Percentiles rank a stretch among this genome's conserved stretches.
These are phyloP conservation scores for Tetrastigma voinierianum DNA, from an alignment of 164 flowering plant species.

Conservation along the genomic window DNA sequence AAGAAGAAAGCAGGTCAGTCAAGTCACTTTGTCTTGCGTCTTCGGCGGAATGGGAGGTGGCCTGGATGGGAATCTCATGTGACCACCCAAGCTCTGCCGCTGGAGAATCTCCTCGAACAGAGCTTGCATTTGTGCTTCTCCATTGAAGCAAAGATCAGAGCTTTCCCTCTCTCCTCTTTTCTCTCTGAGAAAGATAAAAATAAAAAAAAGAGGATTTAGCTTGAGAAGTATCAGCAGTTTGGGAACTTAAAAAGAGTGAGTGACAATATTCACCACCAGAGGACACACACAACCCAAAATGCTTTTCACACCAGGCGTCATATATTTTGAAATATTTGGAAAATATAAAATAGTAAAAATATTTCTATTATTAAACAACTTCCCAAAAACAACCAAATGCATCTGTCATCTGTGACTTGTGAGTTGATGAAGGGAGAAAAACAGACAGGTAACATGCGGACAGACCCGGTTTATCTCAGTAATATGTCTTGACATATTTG, in stretches of 20 bases:
- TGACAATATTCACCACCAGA: slow-evolving; percentile 63
- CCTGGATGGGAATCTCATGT: slow-evolving; percentile 50
- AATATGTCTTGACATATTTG: slow-evolving; percentile 6
- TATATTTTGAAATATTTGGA: slow-evolving; percentile 2
- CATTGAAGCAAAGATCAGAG: slow-evolving; percentile 22
- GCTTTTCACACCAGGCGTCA: too few relatives aligned
- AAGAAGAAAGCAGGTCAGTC: slow-evolving; percentile 26
- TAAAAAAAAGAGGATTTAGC: too few relatives aligned
- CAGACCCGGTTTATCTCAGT: slow-evolving; percentile 14
- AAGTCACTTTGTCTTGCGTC: slow-evolving; percentile 8
- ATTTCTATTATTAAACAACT: too few relatives aligned
- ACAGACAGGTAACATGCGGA: slow-evolving; percentile 40
- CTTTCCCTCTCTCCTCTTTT: slow-evolving; percentile 11
- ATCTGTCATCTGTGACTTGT: too few relatives aligned
- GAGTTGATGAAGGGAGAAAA: slow-evolving; percentile 18
- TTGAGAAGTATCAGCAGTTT: slow-evolving; percentile 2
- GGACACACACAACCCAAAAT: slow-evolving; percentile 22
- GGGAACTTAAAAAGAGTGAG: slow-evolving; percentile 59
- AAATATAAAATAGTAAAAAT: neutral
- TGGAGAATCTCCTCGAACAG: slow-evolving; percentile 32
- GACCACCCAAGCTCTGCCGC: slow-evolving; percentile 59
- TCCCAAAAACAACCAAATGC: too few relatives aligned
- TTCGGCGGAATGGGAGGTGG: slow-evolving; percentile 27
- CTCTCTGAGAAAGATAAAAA: too few relatives aligned
- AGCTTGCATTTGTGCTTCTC: slow-evolving; percentile 51